A percentile compares a stretch with the other conserved stretches of the same genome.
Evolutionary conservation across 1,284 basidiomycete species (phyloP).

Genomic region (Melampsora americana): DNA sequence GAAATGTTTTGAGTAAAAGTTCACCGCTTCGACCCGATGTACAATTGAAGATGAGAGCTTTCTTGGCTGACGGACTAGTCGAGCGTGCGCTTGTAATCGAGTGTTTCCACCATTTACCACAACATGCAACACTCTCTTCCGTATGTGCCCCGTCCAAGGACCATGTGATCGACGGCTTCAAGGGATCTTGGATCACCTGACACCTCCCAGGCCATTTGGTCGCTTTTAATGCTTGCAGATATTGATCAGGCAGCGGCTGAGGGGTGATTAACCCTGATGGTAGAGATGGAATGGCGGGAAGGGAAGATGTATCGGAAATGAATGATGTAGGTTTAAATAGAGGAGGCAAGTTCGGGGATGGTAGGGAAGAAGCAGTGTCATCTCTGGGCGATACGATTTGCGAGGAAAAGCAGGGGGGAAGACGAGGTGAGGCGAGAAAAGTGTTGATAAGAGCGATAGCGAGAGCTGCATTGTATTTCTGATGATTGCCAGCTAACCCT

Average conservation of each 20-base stretch:
- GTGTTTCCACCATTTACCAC: conserved; percentile 71
- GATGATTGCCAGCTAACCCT: conserved; percentile 70
- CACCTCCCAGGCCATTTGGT: conserved; percentile 96
- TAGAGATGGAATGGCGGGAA: conserved; percentile 3
- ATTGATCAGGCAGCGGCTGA: conserved; percentile 59
- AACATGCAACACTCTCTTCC: conserved; percentile 78
- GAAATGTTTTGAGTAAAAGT: conserved; percentile 68
- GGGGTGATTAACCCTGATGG: conserved; percentile 7
- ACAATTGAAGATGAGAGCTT: conserved; percentile 85
- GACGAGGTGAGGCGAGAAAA: conserved; percentile 62
- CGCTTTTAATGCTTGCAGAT: conserved; percentile 65
- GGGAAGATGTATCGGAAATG: neutral
- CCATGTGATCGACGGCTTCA: conserved; percentile 60
- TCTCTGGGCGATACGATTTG: neutral
- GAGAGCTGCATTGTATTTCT: conserved; percentile 82
- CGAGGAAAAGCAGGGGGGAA: neutral
- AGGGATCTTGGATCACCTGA: conserved; percentile 69
- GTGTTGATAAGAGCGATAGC: conserved; percentile 71
- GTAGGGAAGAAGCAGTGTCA: conserved; percentile 9
- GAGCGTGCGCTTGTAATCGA: neutral
- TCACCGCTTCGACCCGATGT: conserved; percentile 81
- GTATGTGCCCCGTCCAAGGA: conserved; percentile 57
- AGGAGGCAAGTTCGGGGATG: conserved; percentile 32
- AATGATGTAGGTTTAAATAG: conserved; percentile 36
- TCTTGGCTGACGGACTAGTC: neutral